A percentile compares a stretch with the other conserved stretches of the same genome.
These are phyloP conservation scores for Triticum urartu DNA, from an alignment of 176 grass and related monocot genomes.

Conservation along the genomic window DNA sequence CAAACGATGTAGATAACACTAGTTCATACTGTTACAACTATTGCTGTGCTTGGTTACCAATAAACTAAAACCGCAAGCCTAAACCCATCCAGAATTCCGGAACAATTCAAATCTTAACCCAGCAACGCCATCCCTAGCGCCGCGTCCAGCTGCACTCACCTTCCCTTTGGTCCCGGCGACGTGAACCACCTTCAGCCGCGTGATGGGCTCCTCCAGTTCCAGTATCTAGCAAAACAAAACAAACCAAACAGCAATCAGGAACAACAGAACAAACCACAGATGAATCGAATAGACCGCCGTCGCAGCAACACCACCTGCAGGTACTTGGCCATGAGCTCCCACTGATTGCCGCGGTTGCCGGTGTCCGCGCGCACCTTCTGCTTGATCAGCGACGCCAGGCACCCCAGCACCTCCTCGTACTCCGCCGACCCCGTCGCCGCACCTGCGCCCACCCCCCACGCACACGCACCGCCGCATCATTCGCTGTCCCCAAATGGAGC, in stretches of 20 bases:
- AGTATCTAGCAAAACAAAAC: constrained; percentile 49
- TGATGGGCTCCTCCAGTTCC: constrained; percentile 71
- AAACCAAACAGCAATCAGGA: neutral
- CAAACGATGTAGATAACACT: neutral
- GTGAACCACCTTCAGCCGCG: constrained; percentile 73
- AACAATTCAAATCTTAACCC: neutral
- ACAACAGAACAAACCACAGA: neutral
- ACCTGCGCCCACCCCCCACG: constrained; percentile 10
- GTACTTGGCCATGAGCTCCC: constrained; percentile 84
- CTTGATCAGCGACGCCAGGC: constrained; percentile 82
- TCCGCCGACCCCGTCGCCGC: constrained; percentile 31
- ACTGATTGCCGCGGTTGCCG: constrained; percentile 66
- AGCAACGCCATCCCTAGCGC: neutral
- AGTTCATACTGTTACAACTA: neutral
- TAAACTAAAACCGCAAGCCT: neutral
- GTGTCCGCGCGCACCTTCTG: constrained; percentile 61
- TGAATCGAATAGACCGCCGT: neutral
- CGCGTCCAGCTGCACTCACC: constrained; percentile 27
- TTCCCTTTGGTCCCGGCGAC: constrained; percentile 96
- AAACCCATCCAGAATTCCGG: neutral
- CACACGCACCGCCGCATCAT: neutral
- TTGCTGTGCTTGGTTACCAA: neutral
- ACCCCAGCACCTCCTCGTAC: constrained; percentile 77
- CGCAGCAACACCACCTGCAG: constrained; percentile 44
- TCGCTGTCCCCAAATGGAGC: neutral